These are phyloP conservation scores for Kodamaea suecica DNA, from an alignment of 1,139 yeast genomes.

Conservation along the genomic window DNA sequence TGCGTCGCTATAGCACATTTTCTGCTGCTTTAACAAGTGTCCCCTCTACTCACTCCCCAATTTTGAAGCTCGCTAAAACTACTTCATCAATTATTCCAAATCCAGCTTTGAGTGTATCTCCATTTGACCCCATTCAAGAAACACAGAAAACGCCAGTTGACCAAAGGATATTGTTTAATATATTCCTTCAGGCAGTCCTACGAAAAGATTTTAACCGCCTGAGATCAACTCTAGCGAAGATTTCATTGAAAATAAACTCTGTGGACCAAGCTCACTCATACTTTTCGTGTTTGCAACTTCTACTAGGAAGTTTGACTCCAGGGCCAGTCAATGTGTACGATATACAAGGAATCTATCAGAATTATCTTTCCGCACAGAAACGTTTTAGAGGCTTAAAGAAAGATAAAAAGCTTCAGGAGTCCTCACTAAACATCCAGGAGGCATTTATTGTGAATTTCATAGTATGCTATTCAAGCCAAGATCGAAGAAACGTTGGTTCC, in stretches of 20 bases:
- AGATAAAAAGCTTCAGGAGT: neutral
- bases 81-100: neutral
- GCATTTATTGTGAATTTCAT: constrained; percentile 7
- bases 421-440: constrained; percentile 1
- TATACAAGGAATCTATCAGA: constrained; percentile 13
- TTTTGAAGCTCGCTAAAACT: too few species aligned
- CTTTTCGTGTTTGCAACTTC: constrained; percentile 16
- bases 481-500: constrained; percentile 3
- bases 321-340: constrained; percentile 11
- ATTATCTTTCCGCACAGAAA: neutral
- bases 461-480: constrained; percentile 1
- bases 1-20: too few species aligned
- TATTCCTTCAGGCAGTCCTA: constrained; percentile 12
- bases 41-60: too few species aligned
- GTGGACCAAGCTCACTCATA: constrained; percentile 10
- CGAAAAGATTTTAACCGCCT: constrained; percentile 12
- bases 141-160: neutral
- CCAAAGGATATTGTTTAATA: constrained; percentile 9
- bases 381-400: neutral
- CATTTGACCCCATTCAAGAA: neutral
- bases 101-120: neutral
- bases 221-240: constrained; percentile 6
- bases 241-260: constrained; percentile 7
- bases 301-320: constrained; percentile 11
- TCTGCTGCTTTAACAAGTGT: too few species aligned